Percentiles rank a stretch among this genome's conserved stretches.
Conservation (phyloP, 2,329 filamentous ascomycete genomes). For the Tolypocladium tundrense region DNA sequence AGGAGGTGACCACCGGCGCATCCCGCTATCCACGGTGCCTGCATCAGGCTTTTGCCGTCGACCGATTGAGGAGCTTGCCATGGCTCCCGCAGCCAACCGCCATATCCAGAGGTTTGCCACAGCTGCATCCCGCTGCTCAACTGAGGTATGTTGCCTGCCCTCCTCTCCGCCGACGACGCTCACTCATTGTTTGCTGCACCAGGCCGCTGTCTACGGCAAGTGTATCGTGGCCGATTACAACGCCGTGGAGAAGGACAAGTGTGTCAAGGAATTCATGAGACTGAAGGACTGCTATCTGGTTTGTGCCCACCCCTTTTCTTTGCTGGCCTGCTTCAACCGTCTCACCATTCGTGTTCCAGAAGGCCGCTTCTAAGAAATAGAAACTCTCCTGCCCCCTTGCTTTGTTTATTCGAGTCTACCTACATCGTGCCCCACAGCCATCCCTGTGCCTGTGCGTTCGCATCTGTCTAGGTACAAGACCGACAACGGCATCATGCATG, state of each 20-base stretch:
- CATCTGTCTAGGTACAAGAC: not conserved
- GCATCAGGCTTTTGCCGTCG: not conserved
- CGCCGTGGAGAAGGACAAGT: conserved; percentile 83
- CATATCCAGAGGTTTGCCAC: conserved; percentile 46
- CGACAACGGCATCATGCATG: not conserved
- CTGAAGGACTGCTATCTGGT: conserved; percentile 86
- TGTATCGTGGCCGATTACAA: conserved; percentile 89
- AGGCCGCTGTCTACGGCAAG: conserved; percentile 83
- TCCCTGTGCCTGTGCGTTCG: not conserved
- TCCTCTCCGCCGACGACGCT: not conserved
- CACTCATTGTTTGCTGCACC: not conserved
- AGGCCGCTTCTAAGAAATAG: conserved; percentile 18
- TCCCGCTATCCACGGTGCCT: not conserved
- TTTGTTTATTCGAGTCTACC: not conserved
- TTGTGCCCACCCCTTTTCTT: conserved; percentile 17
- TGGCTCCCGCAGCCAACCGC: conserved; percentile 20
- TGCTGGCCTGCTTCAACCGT: not conserved
- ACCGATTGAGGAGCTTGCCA: conserved; percentile 4
- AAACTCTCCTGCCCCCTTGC: not conserved
- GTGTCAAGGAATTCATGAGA: conserved; percentile 70
- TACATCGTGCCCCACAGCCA: not conserved
- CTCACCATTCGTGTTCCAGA: not conserved
- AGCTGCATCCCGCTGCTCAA: conserved; percentile 44
- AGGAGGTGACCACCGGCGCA: not conserved
- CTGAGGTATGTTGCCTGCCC: conserved; percentile 30